These are phyloP conservation scores for Hyaloscypha variabilis DNA, from an alignment of 495 filamentous ascomycete species.

Conservation along the genomic window DNA sequence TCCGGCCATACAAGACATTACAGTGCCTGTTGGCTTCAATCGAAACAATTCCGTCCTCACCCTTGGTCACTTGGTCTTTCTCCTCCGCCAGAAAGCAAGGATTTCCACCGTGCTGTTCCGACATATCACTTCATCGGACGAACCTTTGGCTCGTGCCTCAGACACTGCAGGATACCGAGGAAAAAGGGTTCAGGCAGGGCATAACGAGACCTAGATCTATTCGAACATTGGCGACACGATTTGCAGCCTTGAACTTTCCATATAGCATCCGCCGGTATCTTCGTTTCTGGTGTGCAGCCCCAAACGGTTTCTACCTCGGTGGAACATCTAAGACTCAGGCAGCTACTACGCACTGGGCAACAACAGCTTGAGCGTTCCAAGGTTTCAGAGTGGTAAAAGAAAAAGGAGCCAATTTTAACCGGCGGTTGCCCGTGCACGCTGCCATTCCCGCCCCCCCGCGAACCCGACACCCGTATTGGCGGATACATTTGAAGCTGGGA, in stretches of 20 bases:
- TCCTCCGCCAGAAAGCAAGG: neutral
- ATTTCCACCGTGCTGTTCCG: slow-evolving; percentile 12
- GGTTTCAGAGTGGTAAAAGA: slow-evolving; percentile 23
- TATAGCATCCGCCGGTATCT: neutral
- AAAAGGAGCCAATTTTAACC: slow-evolving; percentile 25
- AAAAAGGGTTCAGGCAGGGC: slow-evolving; percentile 7
- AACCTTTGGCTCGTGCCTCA: slow-evolving; percentile 35
- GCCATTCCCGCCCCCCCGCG: slow-evolving; percentile 16
- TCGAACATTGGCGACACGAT: neutral
- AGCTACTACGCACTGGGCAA: slow-evolving; percentile 8
- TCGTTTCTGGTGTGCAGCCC: neutral
- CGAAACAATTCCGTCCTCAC: neutral
- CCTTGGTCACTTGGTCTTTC: neutral
- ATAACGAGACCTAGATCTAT: neutral
- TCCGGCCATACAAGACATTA: neutral
- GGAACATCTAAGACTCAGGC: slow-evolving; percentile 14
- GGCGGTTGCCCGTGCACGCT: slow-evolving; percentile 30
- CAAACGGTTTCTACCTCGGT: neutral
- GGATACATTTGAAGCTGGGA: slow-evolving; percentile 25
- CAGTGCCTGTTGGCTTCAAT: neutral
- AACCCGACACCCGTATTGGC: slow-evolving; percentile 29
- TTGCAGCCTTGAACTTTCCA: neutral
- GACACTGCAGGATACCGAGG: slow-evolving; percentile 29
- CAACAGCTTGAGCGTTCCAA: slow-evolving; percentile 17
- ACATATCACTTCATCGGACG: slow-evolving; percentile 31